Evolutionary conservation across 495 filamentous ascomycete species (phyloP).

Genomic region (Gamarada debralockiae): DNA sequence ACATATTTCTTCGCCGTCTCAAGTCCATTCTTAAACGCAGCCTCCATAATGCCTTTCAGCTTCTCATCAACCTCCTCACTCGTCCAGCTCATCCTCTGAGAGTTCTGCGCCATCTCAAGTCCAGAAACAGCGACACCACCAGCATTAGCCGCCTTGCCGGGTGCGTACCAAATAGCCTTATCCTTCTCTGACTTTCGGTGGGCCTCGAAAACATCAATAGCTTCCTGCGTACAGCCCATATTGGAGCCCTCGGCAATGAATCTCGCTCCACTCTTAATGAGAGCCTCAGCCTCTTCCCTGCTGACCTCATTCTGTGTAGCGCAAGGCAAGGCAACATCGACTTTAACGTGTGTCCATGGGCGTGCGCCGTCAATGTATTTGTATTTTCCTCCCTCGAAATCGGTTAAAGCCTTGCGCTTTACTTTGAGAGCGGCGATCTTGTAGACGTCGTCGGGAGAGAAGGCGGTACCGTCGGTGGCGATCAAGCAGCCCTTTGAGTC

Average conservation of each 20-base stretch:
- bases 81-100: slow-evolving; percentile 78
- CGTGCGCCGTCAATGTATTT: slow-evolving; percentile 85
- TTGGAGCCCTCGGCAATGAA: slow-evolving; percentile 97
- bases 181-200: slow-evolving; percentile 66
- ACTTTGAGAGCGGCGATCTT: slow-evolving; percentile 82
- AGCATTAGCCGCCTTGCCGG: slow-evolving; percentile 94
- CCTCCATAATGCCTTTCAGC: slow-evolving; percentile 92
- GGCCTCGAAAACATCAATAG: slow-evolving; percentile 91
- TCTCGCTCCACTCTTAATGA: slow-evolving; percentile 71
- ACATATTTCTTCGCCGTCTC: slow-evolving; percentile 87
- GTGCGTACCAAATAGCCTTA: slow-evolving; percentile 88
- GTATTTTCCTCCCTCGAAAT: slow-evolving; percentile 59
- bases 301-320: slow-evolving; percentile 98
- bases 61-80: slow-evolving; percentile 86
- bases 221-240: slow-evolving; percentile 97
- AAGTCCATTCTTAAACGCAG: slow-evolving; percentile 88
- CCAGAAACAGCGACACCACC: slow-evolving; percentile 97
- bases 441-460: slow-evolving; percentile 74
- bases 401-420: slow-evolving; percentile 74
- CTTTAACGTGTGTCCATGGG: slow-evolving; percentile 85
- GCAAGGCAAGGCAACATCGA: slow-evolving; percentile 88
- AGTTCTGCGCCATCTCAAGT: slow-evolving; percentile 99
- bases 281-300: slow-evolving; percentile 78
- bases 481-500: slow-evolving; percentile 86
- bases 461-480: slow-evolving; percentile 56